A percentile compares a stretch with the other conserved stretches of the same genome.
These are phyloP conservation scores for Nannizziopsis arthrosporioides DNA, from an alignment of 2,329 filamentous ascomycete genomes.

Conservation along the genomic window DNA sequence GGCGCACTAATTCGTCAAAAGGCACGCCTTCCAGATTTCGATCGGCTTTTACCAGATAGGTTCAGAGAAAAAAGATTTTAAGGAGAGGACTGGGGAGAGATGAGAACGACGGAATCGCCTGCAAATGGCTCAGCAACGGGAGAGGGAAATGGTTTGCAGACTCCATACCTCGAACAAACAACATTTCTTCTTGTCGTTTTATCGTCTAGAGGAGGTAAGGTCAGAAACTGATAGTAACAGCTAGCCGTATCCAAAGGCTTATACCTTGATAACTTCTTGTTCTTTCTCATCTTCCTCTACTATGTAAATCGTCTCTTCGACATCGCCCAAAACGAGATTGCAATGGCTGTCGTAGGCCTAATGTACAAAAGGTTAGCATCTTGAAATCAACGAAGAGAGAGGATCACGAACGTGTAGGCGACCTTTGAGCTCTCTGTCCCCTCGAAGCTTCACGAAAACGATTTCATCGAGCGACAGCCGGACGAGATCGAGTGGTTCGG, in stretches of 20 bases:
- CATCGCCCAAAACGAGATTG: conserved; percentile 89
- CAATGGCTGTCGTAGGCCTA: conserved; percentile 98
- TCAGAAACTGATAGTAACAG: background rate
- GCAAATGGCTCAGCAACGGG: conserved; percentile 17
- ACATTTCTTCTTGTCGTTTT: conserved; percentile 96
- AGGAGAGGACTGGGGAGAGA: conserved; percentile 47
- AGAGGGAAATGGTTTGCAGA: conserved; percentile 3
- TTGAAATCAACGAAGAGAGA: background rate
- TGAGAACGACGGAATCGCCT: conserved; percentile 64
- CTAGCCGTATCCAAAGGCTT: too few species aligned
- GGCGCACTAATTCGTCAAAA: too few species aligned
- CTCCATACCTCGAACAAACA: conserved; percentile 84
- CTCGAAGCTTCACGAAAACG: conserved; percentile 92
- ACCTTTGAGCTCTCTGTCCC: conserved; percentile 89
- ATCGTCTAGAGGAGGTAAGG: conserved; percentile 57
- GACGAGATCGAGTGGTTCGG: conserved; percentile 91
- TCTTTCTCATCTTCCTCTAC: conserved; percentile 78
- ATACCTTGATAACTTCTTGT: conserved; percentile 60
- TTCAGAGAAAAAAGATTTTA: conserved; percentile 6
- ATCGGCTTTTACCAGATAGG: too few species aligned
- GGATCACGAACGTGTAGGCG: conserved; percentile 66
- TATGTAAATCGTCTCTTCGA: conserved; percentile 92
- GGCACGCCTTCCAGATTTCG: too few species aligned
- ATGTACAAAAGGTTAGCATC: too few species aligned
- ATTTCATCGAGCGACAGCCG: conserved; percentile 88